These are phyloP conservation scores for Sporothrix protearum DNA, from an alignment of 2,329 filamentous ascomycete species.

Conservation along the genomic window DNA sequence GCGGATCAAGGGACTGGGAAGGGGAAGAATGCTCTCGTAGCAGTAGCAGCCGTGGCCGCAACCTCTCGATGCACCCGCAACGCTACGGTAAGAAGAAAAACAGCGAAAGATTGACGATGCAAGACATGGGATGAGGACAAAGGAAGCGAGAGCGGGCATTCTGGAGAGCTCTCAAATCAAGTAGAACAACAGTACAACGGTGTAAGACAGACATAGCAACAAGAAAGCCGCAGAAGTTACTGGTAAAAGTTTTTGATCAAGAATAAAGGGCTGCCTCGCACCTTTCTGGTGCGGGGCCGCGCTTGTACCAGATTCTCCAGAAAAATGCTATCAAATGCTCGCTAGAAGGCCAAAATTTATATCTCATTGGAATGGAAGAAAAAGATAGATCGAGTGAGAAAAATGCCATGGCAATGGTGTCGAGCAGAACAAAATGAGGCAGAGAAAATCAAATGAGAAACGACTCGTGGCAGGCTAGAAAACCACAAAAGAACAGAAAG, in stretches of 20 bases:
- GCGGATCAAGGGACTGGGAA: neutral
- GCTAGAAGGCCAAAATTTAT: neutral
- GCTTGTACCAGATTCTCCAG: neutral
- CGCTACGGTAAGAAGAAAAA: neutral
- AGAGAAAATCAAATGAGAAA: neutral
- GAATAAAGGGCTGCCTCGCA: neutral
- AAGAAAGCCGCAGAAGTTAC: neutral
- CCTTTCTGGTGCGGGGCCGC: neutral
- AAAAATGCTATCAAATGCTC: neutral
- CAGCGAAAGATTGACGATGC: neutral
- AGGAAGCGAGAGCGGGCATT: no score
- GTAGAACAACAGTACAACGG: neutral
- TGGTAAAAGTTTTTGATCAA: neutral
- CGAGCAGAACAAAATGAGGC: neutral
- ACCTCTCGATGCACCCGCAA: slow-evolving; percentile 13
- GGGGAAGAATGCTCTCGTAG: slow-evolving; percentile 11
- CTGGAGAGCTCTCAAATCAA: neutral
- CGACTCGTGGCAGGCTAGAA: neutral
- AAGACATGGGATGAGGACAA: neutral
- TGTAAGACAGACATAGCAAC: neutral
- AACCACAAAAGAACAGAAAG: neutral
- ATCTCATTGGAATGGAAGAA: neutral
- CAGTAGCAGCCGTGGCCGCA: neutral
- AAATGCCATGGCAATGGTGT: neutral
- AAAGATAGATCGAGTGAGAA: neutral